phyloP scores from a whole-genome alignment of 2,329 filamentous ascomycete genomes.

The Fusarium gaditjirri region DNA sequence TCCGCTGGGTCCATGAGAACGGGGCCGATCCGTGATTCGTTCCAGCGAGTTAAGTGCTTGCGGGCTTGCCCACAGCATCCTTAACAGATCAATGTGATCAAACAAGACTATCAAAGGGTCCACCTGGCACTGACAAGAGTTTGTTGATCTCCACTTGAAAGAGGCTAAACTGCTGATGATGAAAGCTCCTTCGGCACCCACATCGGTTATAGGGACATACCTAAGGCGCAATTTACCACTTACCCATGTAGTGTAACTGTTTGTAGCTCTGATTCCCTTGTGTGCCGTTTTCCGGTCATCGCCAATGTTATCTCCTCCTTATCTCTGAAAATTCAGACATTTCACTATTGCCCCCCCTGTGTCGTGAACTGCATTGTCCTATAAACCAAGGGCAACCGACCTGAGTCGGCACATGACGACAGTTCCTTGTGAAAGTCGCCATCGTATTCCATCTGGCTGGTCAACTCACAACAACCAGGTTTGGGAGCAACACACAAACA shows the following conservation, averaged over 20 bases:
- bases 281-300: conserved; percentile 18
- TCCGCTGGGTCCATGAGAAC: neutral
- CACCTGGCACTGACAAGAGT: conserved; percentile 24
- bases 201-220: neutral
- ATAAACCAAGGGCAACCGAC: neutral
- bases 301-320: neutral
- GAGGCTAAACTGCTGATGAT: neutral
- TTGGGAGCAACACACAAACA: neutral
- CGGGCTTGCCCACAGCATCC: conserved; percentile 7
- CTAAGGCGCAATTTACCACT: conserved; percentile 17
- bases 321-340: neutral
- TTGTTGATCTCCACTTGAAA: conserved; percentile 30
- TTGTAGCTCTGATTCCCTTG: conserved; percentile 11
- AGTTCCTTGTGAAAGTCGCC: conserved; percentile 14
- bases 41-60: conserved; percentile 7
- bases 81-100: conserved; percentile 6
- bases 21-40: neutral
- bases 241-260: conserved; percentile 2
- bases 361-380: neutral
- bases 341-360: neutral
- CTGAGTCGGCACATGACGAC: conserved; percentile 14
- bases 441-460: neutral
- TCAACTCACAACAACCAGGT: neutral
- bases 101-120: conserved; percentile 8
- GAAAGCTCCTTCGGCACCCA: neutral